Conservation (phyloP, 352 stramenopile genomes). For the Phytophthora kernoviae region DNA sequence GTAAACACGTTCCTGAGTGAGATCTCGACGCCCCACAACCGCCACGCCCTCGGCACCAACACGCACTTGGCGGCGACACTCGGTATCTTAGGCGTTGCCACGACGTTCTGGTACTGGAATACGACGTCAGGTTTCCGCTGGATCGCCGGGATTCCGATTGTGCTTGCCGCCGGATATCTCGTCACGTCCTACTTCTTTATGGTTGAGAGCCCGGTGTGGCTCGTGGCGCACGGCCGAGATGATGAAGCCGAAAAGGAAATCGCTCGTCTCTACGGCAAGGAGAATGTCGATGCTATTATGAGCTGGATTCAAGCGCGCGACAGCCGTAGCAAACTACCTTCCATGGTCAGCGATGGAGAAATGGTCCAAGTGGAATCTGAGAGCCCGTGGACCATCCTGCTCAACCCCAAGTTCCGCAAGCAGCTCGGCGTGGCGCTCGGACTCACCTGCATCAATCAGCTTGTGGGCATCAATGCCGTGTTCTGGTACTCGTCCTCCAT, state of each 20-base stretch:
- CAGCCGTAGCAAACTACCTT: slow-evolving; percentile 23
- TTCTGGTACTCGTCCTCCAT: slow-evolving; percentile 69
- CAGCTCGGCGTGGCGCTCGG: slow-evolving; percentile 44
- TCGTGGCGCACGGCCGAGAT: slow-evolving; percentile 34
- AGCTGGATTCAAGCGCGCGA: slow-evolving; percentile 30
- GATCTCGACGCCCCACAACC: slow-evolving; percentile 47
- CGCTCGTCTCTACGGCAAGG: slow-evolving; percentile 35
- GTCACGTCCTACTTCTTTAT: slow-evolving; percentile 32
- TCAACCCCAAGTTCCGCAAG: slow-evolving; percentile 26
- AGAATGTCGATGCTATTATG: slow-evolving; percentile 33
- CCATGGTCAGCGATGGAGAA: slow-evolving; percentile 12
- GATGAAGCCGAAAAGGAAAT: slow-evolving; percentile 32
- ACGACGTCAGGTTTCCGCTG: slow-evolving; percentile 51
- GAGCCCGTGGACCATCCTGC: slow-evolving; percentile 17
- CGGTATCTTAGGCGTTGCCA: slow-evolving; percentile 42
- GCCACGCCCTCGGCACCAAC: slow-evolving; percentile 34
- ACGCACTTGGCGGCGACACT: slow-evolving; percentile 48
- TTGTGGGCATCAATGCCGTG: slow-evolving; percentile 66
- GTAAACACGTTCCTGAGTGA: slow-evolving; percentile 44
- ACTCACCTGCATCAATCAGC: slow-evolving; percentile 44
- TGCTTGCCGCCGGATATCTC: slow-evolving; percentile 31
- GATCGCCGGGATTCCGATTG: slow-evolving; percentile 42
- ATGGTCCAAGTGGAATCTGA: slow-evolving; percentile 14
- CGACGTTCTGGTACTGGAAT: slow-evolving; percentile 54
- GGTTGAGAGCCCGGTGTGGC: slow-evolving; percentile 49